Conservation (phyloP, 176 grass and related monocot species). For the barley (Hordeum vulgare) region DNA sequence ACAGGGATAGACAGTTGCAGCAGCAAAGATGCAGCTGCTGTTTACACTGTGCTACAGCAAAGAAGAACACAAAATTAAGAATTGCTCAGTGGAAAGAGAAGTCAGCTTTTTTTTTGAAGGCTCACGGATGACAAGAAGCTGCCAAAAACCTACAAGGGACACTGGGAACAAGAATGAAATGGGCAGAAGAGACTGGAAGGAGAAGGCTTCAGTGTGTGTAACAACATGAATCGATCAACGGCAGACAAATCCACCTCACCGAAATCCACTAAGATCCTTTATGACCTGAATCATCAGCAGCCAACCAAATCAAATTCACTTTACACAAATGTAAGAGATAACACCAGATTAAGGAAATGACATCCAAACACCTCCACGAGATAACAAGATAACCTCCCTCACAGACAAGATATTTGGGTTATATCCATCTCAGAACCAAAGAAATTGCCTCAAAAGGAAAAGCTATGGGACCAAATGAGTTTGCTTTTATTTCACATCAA, state of each 20-base stretch:
- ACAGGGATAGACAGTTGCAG: neutral
- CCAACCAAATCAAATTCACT: neutral
- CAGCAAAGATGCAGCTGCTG: neutral
- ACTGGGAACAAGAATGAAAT: neutral
- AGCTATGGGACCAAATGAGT: conserved; percentile 70
- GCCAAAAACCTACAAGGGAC: neutral
- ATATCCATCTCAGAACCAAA: conserved; percentile 53
- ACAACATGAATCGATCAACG: neutral
- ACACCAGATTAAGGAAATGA: too few relatives aligned
- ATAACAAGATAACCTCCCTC: conserved; percentile 16
- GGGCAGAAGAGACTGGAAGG: neutral
- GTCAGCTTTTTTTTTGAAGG: neutral
- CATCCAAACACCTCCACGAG: conserved; percentile 26
- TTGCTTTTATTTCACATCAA: conserved; percentile 2
- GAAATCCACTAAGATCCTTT: neutral
- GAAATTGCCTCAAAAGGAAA: conserved; percentile 60
- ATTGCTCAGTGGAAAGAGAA: neutral
- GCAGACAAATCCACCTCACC: neutral
- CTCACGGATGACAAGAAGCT: neutral
- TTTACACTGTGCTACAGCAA: neutral
- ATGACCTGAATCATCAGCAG: neutral
- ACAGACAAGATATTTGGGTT: neutral
- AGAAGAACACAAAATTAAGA: neutral
- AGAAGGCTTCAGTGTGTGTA: neutral
- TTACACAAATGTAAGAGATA: too few relatives aligned